Evolutionary conservation across 768 basidiomycete species (phyloP), one percentile per base, ranked within the genome.

Genomic region (Pleurotus pulmonarius): DNA sequence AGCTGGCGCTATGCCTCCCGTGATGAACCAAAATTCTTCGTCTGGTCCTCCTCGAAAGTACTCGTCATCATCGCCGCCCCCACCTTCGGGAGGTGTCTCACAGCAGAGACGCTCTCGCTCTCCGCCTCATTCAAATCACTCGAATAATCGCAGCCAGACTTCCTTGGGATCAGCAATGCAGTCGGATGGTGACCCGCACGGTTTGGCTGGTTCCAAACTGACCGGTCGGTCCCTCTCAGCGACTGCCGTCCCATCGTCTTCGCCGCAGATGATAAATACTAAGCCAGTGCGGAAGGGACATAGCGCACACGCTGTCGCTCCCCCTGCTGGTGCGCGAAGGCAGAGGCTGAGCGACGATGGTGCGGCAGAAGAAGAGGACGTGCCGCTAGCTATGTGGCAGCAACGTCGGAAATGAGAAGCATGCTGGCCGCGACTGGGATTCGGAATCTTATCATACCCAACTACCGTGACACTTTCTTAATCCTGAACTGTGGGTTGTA

Each of bases 341-440:
- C 76, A 76, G 40, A 74, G 74, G 62, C 72, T 74, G 25, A 72
- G 74, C 49, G 75, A 79, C 52, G 64, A 62, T 46, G 70, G 65
- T 16, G 71, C 62, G 41, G 73, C 73, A 24, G 88, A 90, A 64
- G 90, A 92, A 64, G 90, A 92, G 65, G 90, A 92, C 65, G 73
- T 90, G 39, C 90, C 90, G 16, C 74, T 93, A 47, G 89, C 91
- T 16, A 69, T 90, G 56, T 91, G 84, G 78, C 88, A 91, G 68
- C 88, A 86, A 65, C 85, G 82, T 62, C 77, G 84, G 64, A 76
- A 77, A 66, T 83, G 70, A 77, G 13, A 15, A 34, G 29, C 29
- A 34, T 11, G 29, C 29, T 11, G 29, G 29, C 29, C 9, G 29
- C 29, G 29, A 9, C 29, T 34, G 29, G 29, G 29, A 34, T 34